Conservation (phyloP, 2,329 filamentous ascomycete genomes). For the Phialophora chinensis region DNA sequence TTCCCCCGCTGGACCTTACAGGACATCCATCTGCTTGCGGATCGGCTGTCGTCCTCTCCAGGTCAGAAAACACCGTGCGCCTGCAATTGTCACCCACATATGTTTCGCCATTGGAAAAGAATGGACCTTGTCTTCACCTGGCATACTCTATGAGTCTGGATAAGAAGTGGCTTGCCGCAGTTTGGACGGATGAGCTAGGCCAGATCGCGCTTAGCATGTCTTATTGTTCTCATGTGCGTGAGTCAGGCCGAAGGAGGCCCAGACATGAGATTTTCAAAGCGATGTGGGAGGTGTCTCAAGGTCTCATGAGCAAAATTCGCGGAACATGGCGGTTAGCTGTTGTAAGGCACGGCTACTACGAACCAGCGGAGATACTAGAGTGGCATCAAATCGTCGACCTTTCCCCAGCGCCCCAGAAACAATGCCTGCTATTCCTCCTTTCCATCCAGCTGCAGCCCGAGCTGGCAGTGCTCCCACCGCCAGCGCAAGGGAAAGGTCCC, state of each 20-base stretch:
- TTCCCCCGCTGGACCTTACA: slow-evolving; percentile 52
- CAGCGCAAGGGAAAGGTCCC: slow-evolving; percentile 11
- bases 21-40: slow-evolving; percentile 51
- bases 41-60: slow-evolving; percentile 61
- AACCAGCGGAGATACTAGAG: slow-evolving; percentile 57
- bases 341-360: slow-evolving; percentile 58
- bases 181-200: slow-evolving; percentile 65
- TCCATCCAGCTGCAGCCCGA: slow-evolving; percentile 27
- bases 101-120: slow-evolving; percentile 61
- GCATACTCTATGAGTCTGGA: slow-evolving; percentile 63
- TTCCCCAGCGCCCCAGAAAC: slow-evolving; percentile 18
- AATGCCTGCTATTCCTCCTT: slow-evolving; percentile 31
- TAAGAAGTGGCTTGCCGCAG: slow-evolving; percentile 63
- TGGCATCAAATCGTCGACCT: slow-evolving; percentile 30
- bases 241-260: slow-evolving; percentile 38
- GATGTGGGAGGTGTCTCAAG: slow-evolving; percentile 63
- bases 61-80: slow-evolving; percentile 54
- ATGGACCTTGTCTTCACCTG: slow-evolving; percentile 64
- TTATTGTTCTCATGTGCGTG: slow-evolving; percentile 55
- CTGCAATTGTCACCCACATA: slow-evolving; percentile 62
- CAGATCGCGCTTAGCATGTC: slow-evolving; percentile 60
- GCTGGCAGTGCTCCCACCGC: slow-evolving; percentile 20
- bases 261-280: slow-evolving; percentile 61
- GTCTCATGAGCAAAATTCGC: slow-evolving; percentile 59
- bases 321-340: slow-evolving; percentile 64